Evolutionary conservation across 2,329 filamentous ascomycete genomes (phyloP).

Genomic region (Nemania abortiva): DNA sequence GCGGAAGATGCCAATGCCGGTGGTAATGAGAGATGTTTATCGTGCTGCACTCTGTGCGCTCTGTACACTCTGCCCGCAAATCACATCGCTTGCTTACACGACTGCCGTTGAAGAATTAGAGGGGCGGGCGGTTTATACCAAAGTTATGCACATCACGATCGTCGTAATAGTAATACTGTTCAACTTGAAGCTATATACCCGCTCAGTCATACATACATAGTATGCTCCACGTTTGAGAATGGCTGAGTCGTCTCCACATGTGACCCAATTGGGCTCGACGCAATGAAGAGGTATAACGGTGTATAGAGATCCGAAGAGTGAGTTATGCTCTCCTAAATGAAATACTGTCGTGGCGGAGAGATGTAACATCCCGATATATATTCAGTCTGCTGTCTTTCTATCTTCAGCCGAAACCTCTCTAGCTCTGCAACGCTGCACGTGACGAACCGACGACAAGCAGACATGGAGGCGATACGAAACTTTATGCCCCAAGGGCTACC

Average conservation of each 20-base stretch:
- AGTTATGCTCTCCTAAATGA: slow-evolving; percentile 29
- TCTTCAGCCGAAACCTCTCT: neutral
- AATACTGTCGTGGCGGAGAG: slow-evolving; percentile 1
- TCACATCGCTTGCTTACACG: slow-evolving; percentile 1
- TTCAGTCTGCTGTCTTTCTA: neutral
- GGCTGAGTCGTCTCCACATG: slow-evolving; percentile 7
- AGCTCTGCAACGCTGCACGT: neutral
- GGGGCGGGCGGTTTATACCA: slow-evolving; percentile 16
- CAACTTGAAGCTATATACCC: neutral
- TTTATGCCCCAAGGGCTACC: slow-evolving; percentile 49
- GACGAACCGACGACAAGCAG: neutral
- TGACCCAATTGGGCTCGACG: slow-evolving; percentile 16
- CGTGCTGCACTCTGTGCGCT: neutral
- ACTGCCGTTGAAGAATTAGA: neutral
- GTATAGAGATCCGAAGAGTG: slow-evolving; percentile 8
- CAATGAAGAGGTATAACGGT: slow-evolving; percentile 27
- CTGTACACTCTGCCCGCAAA: neutral
- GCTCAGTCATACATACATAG: neutral
- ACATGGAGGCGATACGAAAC: slow-evolving; percentile 46
- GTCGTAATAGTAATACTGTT: neutral
- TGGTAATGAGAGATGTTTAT: neutral
- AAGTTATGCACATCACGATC: slow-evolving; percentile 8
- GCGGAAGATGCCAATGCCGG: slow-evolving; percentile 16
- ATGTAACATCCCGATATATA: slow-evolving; percentile 15
- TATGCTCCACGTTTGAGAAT: neutral